Base-by-base conservation (phyloP, 352 stramenopile species). In the Porosira glacialis region DNA sequence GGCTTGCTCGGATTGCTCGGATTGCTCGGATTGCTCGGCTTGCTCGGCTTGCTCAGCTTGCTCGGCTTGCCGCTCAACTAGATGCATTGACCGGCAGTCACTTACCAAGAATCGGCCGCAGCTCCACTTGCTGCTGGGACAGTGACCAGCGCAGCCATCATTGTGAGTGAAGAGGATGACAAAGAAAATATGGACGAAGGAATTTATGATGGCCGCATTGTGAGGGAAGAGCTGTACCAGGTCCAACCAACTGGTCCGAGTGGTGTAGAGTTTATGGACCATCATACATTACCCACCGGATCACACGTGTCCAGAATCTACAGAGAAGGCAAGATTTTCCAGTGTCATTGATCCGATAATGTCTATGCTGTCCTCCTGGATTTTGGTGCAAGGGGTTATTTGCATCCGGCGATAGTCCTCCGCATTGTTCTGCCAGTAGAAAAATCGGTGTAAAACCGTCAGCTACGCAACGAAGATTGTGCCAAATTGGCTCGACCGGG, bases 241-340 rank as follows among this genome's bases (percentile, higher is more conserved):
- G 31, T 55, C 1, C 48, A 64, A 35, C 49, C 31, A 3, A 33
- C 45, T 17, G 38, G 21, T 10, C 30, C 33, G 15, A 43, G 30
- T 41, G 30, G 44, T 2, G 66, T 31, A 2, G 55, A 59, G 48
- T 36, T 30, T 19, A 58, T 75, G 39, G 79, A 87, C 61, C 73
- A 90, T 56, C 68, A 88, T 49, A 66, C 83, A n/a, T 81, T 87
- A 31, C 83, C 83, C 35, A 55, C 76, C 1, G 81, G 77, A 27
- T 73, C 78, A 38, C 45, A 60, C 45, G 83, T 89, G 3, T 85
- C 80, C 13, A 92, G 83, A 22, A 55, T 75, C 13, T 81, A 80
- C 57, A 81, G 86, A 0, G 76, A 92, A 63, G 83, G 78, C 8
- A 81, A 62, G 36, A 70, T 89, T 45, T 57, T 87, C n/a, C 36